Evolutionary conservation across 2,329 filamentous ascomycete genomes (phyloP).

Genomic region (Monilinia vaccinii-corymbosi): DNA sequence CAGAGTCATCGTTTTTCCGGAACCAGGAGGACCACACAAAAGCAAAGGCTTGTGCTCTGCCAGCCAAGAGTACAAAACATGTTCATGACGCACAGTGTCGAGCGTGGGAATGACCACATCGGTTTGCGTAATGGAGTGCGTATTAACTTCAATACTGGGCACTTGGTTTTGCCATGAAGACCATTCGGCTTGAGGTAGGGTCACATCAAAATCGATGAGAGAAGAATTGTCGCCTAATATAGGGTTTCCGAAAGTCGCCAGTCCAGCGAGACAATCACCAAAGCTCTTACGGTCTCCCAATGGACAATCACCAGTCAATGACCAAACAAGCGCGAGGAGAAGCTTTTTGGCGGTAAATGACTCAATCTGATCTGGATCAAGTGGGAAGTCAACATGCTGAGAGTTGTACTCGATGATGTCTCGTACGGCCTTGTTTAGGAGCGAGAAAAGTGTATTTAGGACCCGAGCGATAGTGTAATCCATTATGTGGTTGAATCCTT

Average conservation of each 20-base stretch:
- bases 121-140: constrained; percentile 94
- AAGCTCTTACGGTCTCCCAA: constrained; percentile 80
- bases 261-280: constrained; percentile 71
- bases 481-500: constrained; percentile 90
- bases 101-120: constrained; percentile 97
- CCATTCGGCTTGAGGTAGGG: constrained; percentile 82
- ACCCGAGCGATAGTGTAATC: constrained; percentile 89
- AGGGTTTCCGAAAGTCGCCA: constrained; percentile 81
- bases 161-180: constrained; percentile 90
- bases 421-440: constrained; percentile 88
- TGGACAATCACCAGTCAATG: constrained; percentile 89
- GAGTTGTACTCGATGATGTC: constrained; percentile 93
- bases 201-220: constrained; percentile 92
- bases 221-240: constrained; percentile 69
- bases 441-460: constrained; percentile 85
- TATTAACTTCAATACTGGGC: constrained; percentile 91
- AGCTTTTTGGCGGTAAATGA: constrained; percentile 89
- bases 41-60: constrained; percentile 96
- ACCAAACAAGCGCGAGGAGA: constrained; percentile 87
- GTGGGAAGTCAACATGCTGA: constrained; percentile 86
- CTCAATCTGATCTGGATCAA: constrained; percentile 85
- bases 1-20: constrained; percentile 98
- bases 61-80: constrained; percentile 98
- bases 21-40: constrained; percentile 93
- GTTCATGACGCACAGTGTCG: constrained; percentile 94